Base-by-base conservation (phyloP, 768 basidiomycete genomes). In the Cyclocybe aegerita region DNA sequence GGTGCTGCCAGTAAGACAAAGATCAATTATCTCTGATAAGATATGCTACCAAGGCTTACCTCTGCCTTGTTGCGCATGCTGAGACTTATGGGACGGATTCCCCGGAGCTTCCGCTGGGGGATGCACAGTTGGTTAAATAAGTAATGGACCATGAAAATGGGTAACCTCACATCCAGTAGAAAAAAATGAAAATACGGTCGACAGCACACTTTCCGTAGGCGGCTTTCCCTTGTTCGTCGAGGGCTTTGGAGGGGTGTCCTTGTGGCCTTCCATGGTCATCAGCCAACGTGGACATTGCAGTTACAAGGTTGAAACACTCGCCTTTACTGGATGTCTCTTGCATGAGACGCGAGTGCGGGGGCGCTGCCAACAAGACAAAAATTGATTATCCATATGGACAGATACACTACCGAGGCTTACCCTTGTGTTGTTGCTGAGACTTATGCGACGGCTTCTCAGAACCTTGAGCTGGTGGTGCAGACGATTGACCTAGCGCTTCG, bases 351-450 rank as follows among this genome's bases (percentile, higher is more conserved):
- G 39, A 47, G 40, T 53, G 46, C 51, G 51, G 51, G 33, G 51
- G 45, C n/a, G n/a, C n/a, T n/a, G n/a, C n/a, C n/a, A n/a, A n/a
- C n/a, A n/a, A n/a, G n/a, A n/a, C n/a, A n/a, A n/a, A n/a, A n/a
- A n/a, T n/a, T n/a, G n/a, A n/a, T n/a, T n/a, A n/a, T n/a, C n/a
- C n/a, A n/a, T n/a, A n/a, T n/a, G n/a, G n/a, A n/a, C n/a, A n/a
- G n/a, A n/a, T n/a, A n/a, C n/a, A n/a, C n/a, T n/a, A n/a, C 48
- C 34, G 39, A 54, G 44, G 49, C 53, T 54, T 50, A 54, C 53
- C 43, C 48, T 54, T 54, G 53, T 50, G 53, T 37, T 51, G 49
- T 45, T 51, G 49, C 49, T 51, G 49, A 51, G 49, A 39, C 42
- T 49, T 49, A 50, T 45, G 39, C 53, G 49, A 54, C 31, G 53